Conservation (phyloP, 306 rosid genomes). For the Cucumis melo region DNA sequence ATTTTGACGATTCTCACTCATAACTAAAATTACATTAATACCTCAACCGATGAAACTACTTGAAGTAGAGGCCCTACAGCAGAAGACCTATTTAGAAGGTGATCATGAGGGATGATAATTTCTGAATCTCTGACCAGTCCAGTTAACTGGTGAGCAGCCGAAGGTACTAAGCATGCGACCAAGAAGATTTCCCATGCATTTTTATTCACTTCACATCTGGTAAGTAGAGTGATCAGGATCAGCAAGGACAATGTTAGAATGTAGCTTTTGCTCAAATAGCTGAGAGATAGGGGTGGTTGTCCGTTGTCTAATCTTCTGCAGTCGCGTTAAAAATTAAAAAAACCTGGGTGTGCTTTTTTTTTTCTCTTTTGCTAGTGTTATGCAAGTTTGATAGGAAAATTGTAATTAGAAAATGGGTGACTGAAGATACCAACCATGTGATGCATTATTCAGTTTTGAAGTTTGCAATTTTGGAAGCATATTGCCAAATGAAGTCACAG, state of each 20-base stretch:
- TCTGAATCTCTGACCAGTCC: background rate
- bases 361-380: background rate
- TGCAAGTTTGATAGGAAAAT: background rate
- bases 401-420: background rate
- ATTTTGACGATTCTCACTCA: background rate
- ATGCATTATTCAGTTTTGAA: background rate
- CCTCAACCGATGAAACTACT: background rate
- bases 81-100: background rate
- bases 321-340: background rate
- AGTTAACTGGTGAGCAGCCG: background rate
- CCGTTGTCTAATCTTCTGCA: background rate
- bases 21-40: background rate
- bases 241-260: background rate
- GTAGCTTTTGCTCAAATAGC: too few species aligned
- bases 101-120: background rate
- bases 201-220: background rate
- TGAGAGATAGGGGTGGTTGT: background rate
- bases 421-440: background rate
- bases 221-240: background rate
- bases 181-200: background rate
- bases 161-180: background rate
- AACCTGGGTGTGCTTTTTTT: background rate
- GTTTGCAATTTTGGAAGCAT: background rate
- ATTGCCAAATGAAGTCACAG: background rate
- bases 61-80: background rate